phyloP scores from a whole-genome alignment of 805 yeast species.

The Diddensiella transvaalensis region DNA sequence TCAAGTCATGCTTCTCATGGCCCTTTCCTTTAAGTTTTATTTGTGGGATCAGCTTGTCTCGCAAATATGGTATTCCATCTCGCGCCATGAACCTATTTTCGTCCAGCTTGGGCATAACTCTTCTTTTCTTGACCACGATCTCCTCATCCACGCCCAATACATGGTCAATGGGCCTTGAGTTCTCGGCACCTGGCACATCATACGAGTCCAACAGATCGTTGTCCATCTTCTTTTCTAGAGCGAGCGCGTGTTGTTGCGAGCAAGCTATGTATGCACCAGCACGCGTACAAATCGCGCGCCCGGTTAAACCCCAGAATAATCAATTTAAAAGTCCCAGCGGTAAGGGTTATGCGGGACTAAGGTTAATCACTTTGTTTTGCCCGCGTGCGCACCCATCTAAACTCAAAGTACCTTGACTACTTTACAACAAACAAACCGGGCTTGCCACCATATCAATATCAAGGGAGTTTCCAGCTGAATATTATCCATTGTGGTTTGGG shows the following conservation, averaged over 20 bases:
- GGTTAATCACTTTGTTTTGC: too few relatives aligned
- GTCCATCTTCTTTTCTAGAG: neutral
- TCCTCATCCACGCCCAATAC: constrained; percentile 25
- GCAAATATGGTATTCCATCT: constrained; percentile 57
- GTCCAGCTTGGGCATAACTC: constrained; percentile 45
- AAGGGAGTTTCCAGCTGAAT: too few relatives aligned
- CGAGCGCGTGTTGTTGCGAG: too few relatives aligned
- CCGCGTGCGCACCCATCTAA: too few relatives aligned
- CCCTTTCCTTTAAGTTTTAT: constrained; percentile 38
- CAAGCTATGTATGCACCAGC: too few relatives aligned
- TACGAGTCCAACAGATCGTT: constrained; percentile 6
- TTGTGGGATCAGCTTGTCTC: constrained; percentile 28
- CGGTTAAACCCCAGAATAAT: too few relatives aligned
- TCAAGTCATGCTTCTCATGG: constrained; percentile 48
- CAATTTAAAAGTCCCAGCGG: neutral
- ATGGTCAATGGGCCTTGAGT: constrained; percentile 2
- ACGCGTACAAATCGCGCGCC: too few relatives aligned
- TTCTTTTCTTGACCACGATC: constrained; percentile 29
- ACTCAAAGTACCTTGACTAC: too few relatives aligned
- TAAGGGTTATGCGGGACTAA: neutral
- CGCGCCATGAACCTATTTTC: constrained; percentile 48
- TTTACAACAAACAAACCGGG: too few relatives aligned
- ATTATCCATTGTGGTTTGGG: too few relatives aligned
- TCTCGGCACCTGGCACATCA: neutral
- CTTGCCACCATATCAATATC: too few relatives aligned